phyloP scores from a whole-genome alignment of 345 rosid species.

The Combretum micranthum region DNA sequence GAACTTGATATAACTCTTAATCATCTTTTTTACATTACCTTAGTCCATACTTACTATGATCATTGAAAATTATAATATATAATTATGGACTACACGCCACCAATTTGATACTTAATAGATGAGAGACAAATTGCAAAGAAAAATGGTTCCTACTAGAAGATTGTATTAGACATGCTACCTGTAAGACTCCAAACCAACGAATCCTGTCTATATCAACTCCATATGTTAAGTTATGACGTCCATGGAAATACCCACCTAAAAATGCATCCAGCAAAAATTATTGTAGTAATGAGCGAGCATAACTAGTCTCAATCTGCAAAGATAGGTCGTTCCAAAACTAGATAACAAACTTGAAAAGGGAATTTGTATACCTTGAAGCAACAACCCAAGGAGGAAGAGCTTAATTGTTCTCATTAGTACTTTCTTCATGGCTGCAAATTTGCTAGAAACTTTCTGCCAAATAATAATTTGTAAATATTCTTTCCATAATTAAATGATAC shows the following conservation, averaged over 20 bases:
- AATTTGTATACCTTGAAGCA: constrained; percentile 42
- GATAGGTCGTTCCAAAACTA: too few relatives aligned
- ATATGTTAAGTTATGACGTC: constrained; percentile 37
- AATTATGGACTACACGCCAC: too few relatives aligned
- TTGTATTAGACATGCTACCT: constrained; percentile 19
- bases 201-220: constrained; percentile 47
- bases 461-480: background rate
- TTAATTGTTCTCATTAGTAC: constrained; percentile 32
- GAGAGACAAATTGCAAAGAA: background rate
- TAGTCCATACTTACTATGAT: too few relatives aligned
- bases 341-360: background rate
- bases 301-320: too few relatives aligned
- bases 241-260: constrained; percentile 55
- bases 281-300: too few relatives aligned
- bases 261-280: background rate
- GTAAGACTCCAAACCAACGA: constrained; percentile 57
- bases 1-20: too few relatives aligned
- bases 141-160: too few relatives aligned
- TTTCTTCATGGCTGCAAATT: constrained; percentile 36
- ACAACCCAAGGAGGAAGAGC: constrained; percentile 41
- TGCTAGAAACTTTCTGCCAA: constrained; percentile 41
- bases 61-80: too few relatives aligned
- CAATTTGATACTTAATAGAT: too few relatives aligned
- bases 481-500: background rate
- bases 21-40: too few relatives aligned